Percentiles rank a stretch among this genome's conserved stretches.
These are phyloP conservation scores for Coleophoma eucalyptorum DNA, from an alignment of 2,329 filamentous ascomycete species.

Conservation along the genomic window DNA sequence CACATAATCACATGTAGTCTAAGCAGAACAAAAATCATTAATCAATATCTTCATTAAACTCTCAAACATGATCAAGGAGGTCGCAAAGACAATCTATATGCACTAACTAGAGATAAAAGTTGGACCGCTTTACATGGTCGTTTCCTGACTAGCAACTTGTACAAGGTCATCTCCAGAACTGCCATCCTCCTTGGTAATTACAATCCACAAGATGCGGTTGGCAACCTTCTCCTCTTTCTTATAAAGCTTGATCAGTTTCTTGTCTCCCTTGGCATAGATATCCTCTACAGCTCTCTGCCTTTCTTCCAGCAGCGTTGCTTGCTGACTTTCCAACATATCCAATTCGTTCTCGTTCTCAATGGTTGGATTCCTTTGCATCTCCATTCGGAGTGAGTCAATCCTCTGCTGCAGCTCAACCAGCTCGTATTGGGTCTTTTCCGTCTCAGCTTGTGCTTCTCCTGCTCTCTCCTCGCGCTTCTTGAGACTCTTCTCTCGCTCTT, in stretches of 20 bases:
- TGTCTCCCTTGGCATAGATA: conserved; percentile 21
- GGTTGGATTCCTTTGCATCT: conserved; percentile 5
- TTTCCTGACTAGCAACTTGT: background rate
- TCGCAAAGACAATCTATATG: too few relatives aligned
- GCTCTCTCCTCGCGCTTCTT: conserved; percentile 4
- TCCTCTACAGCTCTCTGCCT: conserved; percentile 16
- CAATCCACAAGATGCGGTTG: conserved; percentile 22
- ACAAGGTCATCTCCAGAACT: conserved; percentile 3
- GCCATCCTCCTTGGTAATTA: conserved; percentile 15
- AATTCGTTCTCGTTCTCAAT: conserved; percentile 12
- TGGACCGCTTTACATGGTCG: too few relatives aligned
- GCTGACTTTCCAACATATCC: conserved; percentile 5
- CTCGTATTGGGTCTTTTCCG: conserved; percentile 1
- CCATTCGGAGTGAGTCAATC: background rate
- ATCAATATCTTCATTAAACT: too few relatives aligned
- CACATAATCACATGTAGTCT: too few relatives aligned
- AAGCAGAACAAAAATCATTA: too few relatives aligned
- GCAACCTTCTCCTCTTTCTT: conserved; percentile 20
- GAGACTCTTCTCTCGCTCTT: conserved; percentile 2
- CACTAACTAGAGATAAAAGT: too few relatives aligned
- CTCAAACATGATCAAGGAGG: too few relatives aligned
- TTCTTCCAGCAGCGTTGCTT: conserved; percentile 7
- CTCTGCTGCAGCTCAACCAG: conserved; percentile 6
- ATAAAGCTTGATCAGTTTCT: conserved; percentile 16
- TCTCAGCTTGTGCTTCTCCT: conserved; percentile 1